phyloP scores from a whole-genome alignment of 768 basidiomycete species.

The Gloeopeniophorella convolvens region DNA sequence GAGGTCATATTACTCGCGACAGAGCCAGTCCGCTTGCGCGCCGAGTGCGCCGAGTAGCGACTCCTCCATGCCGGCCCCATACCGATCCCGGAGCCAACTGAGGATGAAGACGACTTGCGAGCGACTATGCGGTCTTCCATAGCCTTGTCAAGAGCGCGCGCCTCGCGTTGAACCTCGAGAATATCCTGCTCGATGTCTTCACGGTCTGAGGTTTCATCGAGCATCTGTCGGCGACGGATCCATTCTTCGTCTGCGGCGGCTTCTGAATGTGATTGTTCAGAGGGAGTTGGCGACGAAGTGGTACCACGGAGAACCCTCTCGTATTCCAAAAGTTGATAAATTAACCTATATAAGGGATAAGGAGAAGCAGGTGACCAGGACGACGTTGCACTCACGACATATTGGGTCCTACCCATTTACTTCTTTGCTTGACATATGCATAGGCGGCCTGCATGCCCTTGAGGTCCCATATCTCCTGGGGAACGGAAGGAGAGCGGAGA shows the following conservation, averaged over 20 bases:
- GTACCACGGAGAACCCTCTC: slow-evolving; percentile 60
- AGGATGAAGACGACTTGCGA: slow-evolving; percentile 65
- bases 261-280: slow-evolving; percentile 46
- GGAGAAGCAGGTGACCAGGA: slow-evolving; percentile 3
- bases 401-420: slow-evolving; percentile 83
- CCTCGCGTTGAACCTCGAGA: slow-evolving; percentile 62
- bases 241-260: slow-evolving; percentile 68
- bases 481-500: slow-evolving; percentile 54
- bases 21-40: slow-evolving; percentile 67
- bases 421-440: slow-evolving; percentile 83
- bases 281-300: slow-evolving; percentile 40
- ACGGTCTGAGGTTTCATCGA: slow-evolving; percentile 51
- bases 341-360: slow-evolving; percentile 50
- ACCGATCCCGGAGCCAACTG: slow-evolving; percentile 55
- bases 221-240: slow-evolving; percentile 57
- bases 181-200: slow-evolving; percentile 49
- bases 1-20: slow-evolving; percentile 63
- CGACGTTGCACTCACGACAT: slow-evolving; percentile 68
- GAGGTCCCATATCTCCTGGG: slow-evolving; percentile 69
- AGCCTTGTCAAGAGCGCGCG: slow-evolving; percentile 76
- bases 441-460: slow-evolving; percentile 90
- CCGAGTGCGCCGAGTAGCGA: slow-evolving; percentile 52
- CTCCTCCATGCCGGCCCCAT: slow-evolving; percentile 62
- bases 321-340: slow-evolving; percentile 91
- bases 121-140: slow-evolving; percentile 81